These are phyloP conservation scores for Climacium dendroides DNA, from an alignment of 225 moss, liverwort and hornwort genomes.

Conservation along the genomic window DNA sequence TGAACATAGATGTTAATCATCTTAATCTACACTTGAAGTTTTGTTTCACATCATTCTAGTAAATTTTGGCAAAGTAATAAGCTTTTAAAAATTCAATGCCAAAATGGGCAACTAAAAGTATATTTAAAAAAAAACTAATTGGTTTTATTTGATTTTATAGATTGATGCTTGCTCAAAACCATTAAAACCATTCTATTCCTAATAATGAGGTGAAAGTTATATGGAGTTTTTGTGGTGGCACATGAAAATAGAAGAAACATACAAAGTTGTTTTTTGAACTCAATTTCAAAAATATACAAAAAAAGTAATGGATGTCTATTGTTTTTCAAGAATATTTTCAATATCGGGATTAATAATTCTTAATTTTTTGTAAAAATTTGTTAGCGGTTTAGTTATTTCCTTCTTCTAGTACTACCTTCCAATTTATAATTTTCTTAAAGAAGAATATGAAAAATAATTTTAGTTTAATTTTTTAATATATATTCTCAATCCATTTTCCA, in stretches of 20 bases:
- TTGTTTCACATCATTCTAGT: rapidly evolving
- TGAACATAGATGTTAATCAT: background rate
- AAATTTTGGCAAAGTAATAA: background rate
- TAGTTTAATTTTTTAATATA: rapidly evolving
- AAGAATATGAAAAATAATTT: rapidly evolving
- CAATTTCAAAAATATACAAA: background rate
- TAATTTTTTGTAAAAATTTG: background rate
- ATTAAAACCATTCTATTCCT: background rate
- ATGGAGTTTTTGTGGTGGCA: rapidly evolving
- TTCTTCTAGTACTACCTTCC: rapidly evolving
- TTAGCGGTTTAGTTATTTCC: rapidly evolving
- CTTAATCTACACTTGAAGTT: rapidly evolving
- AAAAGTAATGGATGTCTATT: background rate
- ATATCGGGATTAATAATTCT: background rate
- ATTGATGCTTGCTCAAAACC: too few species aligned
- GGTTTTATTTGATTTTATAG: too few species aligned
- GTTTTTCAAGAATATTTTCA: background rate
- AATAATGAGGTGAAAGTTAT: background rate
- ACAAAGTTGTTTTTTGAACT: background rate
- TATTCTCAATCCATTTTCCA: background rate
- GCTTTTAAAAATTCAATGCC: background rate
- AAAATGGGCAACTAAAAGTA: rapidly evolving
- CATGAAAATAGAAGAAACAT: background rate
- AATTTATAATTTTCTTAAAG: background rate
- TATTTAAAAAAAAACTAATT: background rate